phyloP scores from a whole-genome alignment of 768 basidiomycete species.

The Calocybe cyanea region DNA sequence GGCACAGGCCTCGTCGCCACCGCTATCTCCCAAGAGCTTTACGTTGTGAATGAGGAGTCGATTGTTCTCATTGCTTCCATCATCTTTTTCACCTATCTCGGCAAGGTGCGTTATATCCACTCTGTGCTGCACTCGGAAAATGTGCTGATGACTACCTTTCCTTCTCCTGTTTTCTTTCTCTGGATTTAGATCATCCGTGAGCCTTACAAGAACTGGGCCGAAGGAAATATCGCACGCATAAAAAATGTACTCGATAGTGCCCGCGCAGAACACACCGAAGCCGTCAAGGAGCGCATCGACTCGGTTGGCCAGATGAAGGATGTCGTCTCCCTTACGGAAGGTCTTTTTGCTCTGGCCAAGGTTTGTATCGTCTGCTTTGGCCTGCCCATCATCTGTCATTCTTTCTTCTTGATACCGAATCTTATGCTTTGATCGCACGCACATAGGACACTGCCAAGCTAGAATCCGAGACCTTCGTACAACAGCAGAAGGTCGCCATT shows the following conservation, averaged over 20 bases:
- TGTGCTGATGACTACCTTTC: no score
- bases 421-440: no score
- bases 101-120: constrained; percentile 48
- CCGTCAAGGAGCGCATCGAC: constrained; percentile 89
- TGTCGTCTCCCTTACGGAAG: constrained; percentile 86
- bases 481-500: constrained; percentile 83
- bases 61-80: constrained; percentile 82
- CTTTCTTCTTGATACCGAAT: no score
- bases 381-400: neutral
- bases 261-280: constrained; percentile 86
- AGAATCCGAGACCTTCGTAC: constrained; percentile 86
- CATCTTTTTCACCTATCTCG: constrained; percentile 79
- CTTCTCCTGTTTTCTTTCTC: neutral
- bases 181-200: constrained; percentile 61
- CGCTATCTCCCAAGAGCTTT: constrained; percentile 95
- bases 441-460: constrained; percentile 89
- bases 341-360: constrained; percentile 91
- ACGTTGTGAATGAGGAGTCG: constrained; percentile 96
- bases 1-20: constrained; percentile 86
- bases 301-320: constrained; percentile 94
- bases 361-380: constrained; percentile 32
- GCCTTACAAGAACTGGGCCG: constrained; percentile 92
- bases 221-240: constrained; percentile 82
- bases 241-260: constrained; percentile 76
- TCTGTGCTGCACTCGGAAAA: neutral